Conservation (phyloP, 2,329 filamentous ascomycete genomes). For the Zelopaecilomyces penicillatus region DNA sequence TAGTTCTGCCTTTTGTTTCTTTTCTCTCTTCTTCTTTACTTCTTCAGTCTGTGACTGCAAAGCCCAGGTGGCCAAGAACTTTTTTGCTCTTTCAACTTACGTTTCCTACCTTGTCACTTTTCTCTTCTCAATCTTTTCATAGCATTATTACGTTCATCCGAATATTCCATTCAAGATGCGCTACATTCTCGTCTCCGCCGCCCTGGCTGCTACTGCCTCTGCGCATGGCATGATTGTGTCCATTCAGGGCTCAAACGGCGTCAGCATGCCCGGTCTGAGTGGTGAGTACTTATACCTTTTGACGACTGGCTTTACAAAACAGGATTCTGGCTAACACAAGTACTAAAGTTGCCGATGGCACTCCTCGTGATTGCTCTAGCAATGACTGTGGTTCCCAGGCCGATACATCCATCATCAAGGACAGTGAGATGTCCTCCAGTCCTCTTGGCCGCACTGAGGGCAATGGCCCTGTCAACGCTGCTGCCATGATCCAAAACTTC, state of each 20-base stretch:
- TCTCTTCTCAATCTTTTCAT: too few species aligned
- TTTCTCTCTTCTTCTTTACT: too few species aligned
- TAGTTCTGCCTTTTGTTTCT: too few species aligned
- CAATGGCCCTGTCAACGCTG: conserved; percentile 50
- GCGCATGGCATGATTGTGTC: conserved; percentile 51
- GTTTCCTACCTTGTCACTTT: too few species aligned
- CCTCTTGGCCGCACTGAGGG: conserved; percentile 57
- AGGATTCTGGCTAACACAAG: conserved; percentile 4
- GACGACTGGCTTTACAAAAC: not conserved
- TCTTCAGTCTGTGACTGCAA: conserved; percentile 6
- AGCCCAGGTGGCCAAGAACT: not conserved
- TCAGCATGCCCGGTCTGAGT: conserved; percentile 51
- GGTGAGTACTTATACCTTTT: conserved; percentile 13
- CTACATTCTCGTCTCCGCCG: conserved; percentile 18
- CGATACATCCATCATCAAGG: conserved; percentile 62
- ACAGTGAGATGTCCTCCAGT: conserved; percentile 46
- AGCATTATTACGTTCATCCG: too few species aligned
- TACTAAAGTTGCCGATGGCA: conserved; percentile 50
- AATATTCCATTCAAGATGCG: conserved; percentile 18
- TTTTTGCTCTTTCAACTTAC: not conserved
- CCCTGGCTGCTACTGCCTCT: conserved; percentile 38
- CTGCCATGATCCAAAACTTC: conserved; percentile 49
- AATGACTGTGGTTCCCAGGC: conserved; percentile 57
- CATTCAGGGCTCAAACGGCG: conserved; percentile 51
- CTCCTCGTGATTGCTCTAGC: conserved; percentile 56